Evolutionary conservation across 345 rosid genomes (phyloP).

Genomic region (Moringa oleifera): DNA sequence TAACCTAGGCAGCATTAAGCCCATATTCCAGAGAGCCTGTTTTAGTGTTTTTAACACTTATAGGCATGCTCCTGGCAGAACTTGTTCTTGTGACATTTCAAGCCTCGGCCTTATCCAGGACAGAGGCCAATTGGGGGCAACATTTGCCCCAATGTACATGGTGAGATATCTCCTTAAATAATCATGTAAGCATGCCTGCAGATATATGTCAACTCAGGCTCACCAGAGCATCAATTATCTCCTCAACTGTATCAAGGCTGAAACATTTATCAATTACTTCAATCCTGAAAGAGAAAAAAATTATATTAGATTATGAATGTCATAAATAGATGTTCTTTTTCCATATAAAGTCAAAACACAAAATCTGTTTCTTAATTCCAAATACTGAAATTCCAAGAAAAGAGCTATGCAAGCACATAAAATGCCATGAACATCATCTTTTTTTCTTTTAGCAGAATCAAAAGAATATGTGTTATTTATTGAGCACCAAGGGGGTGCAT

Average conservation of each 20-base stretch:
- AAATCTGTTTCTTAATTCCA: background rate
- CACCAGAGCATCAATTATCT: constrained; percentile 80
- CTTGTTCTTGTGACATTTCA: too few species aligned
- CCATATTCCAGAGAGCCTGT: too few species aligned
- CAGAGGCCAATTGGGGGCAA: background rate
- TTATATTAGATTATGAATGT: background rate
- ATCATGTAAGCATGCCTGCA: background rate
- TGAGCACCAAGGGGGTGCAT: too few species aligned
- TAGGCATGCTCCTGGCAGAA: too few species aligned
- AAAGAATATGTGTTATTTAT: too few species aligned
- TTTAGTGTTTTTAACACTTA: too few species aligned
- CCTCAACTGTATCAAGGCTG: constrained; percentile 78
- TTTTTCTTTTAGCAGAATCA: too few species aligned
- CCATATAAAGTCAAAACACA: background rate
- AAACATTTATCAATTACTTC: constrained; percentile 77
- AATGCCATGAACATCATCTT: background rate
- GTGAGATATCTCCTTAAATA: background rate
- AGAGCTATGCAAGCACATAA: background rate
- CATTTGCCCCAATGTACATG: background rate
- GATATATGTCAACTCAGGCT: constrained; percentile 17
- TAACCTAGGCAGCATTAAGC: too few species aligned
- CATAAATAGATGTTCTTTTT: background rate
- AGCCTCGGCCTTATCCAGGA: background rate
- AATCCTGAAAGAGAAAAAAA: constrained; percentile 41
- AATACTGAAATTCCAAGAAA: background rate